phyloP scores from a whole-genome alignment of 2,329 filamentous ascomycete genomes.

The Passalora sequoiae region DNA sequence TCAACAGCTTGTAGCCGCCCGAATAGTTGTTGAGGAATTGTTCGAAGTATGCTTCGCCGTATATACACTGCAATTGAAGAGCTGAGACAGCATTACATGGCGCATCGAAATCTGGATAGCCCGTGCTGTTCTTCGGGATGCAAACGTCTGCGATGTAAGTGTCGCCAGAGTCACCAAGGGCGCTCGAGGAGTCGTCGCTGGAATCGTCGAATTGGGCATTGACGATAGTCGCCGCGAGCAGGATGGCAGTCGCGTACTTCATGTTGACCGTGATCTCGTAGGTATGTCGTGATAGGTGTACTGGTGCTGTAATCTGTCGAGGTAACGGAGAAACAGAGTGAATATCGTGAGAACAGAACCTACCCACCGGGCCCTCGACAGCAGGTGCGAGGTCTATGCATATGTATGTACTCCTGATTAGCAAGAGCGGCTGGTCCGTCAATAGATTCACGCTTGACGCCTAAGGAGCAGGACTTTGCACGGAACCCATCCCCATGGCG shows the following conservation, averaged over 20 bases:
- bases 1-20: not conserved
- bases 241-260: not conserved
- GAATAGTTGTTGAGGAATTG: not conserved
- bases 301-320: too few relatives aligned
- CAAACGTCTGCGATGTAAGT: conserved; percentile 24
- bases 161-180: not conserved
- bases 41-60: conserved; percentile 14
- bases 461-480: too few relatives aligned
- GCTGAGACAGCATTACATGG: conserved; percentile 25
- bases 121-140: conserved; percentile 20
- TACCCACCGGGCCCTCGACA: too few relatives aligned
- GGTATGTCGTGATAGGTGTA: too few relatives aligned
- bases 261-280: too few relatives aligned
- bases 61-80: conserved; percentile 24
- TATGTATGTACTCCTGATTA: not conserved
- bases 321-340: too few relatives aligned
- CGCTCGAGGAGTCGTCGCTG: not conserved
- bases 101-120: conserved; percentile 20
- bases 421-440: not conserved
- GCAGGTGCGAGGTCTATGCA: not conserved
- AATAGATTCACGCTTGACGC: too few relatives aligned
- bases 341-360: not conserved
- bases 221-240: not conserved
- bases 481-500: too few relatives aligned
- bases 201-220: not conserved